Base-by-base conservation (phyloP, 345 rosid species). In the Stellera chamaejasme region DNA sequence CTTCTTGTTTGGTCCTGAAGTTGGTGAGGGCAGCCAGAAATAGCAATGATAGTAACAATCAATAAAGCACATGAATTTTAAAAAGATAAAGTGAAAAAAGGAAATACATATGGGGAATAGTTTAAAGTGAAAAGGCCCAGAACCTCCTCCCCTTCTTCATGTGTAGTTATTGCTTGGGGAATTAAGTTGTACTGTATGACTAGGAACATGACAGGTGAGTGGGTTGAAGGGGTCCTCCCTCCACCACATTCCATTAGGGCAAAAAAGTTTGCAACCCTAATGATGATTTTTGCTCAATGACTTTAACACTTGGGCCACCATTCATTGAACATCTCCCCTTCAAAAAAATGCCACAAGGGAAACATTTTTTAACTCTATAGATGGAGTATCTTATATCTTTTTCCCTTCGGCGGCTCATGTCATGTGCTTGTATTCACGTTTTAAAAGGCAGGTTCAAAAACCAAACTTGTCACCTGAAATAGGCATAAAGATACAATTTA, bases 171-270 rank as follows among this genome's bases (percentile, higher is more conserved):
- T 32, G 23, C 23, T 19, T 19, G 23, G 23, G 23, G 23, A 19
- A 19, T 19, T 19, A 19, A 19, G 23, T 19, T 19, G 23, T 19
- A 19, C 23, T 19, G 23, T 19, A 19, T 19, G 23, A 19, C 23
- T 19, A 19, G 1, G 39, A 32, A 32, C 3, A 32, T 32, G 9
- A 45, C 54, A 39, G 45, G 23, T 41, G 58, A 71, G 71, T 71
- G 75, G 65, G 58, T 58, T 54, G 65, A 53, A 32, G 65, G 71
- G 65, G 59, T 62, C 75, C 68, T 46, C 66, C 75, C 68, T 46
- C 66, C 69, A 71, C 50, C 51, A 57, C 39, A 57, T 14, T 49
- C 25, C 36, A 50, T 61, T 47, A 45, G 55, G 60, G 63, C 56
- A 43, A 13, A 51, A 60, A 50, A 48, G 47, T 15, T 59, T 42